Conservation (phyloP, 2,329 filamentous ascomycete genomes). For the Fusarium sp. region DNA sequence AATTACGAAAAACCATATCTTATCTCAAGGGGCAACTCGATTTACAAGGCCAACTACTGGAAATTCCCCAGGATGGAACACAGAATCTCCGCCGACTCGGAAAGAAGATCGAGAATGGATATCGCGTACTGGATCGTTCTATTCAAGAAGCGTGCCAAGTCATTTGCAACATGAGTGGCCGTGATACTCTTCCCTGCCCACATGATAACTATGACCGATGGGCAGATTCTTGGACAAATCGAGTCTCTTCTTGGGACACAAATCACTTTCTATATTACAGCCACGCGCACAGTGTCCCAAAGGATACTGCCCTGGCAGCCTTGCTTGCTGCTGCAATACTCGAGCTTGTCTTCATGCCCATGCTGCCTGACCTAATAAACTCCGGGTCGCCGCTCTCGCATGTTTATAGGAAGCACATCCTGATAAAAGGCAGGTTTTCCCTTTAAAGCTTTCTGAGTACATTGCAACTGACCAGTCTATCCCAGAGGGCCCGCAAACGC, state of each 20-base stretch:
- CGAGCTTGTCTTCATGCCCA: constrained; percentile 3
- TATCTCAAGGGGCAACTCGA: no score
- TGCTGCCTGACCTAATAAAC: not conserved
- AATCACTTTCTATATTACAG: not conserved
- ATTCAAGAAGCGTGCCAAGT: not conserved
- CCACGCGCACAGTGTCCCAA: not conserved
- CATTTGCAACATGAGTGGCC: not conserved
- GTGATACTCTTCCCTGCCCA: not conserved
- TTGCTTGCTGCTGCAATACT: constrained; percentile 1
- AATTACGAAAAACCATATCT: no score
- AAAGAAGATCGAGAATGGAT: no score
- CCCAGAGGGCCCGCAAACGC: not conserved
- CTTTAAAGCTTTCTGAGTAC: no score
- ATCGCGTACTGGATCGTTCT: no score
- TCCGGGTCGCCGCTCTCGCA: not conserved
- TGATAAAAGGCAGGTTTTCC: not conserved
- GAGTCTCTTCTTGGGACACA: not conserved
- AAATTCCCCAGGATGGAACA: no score
- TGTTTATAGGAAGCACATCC: not conserved
- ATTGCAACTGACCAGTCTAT: not conserved
- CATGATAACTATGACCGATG: not conserved
- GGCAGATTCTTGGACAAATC: not conserved
- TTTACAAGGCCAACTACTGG: no score
- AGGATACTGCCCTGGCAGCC: not conserved
- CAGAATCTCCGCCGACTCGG: no score